Evolutionary conservation across 768 basidiomycete species (phyloP), one percentile per base, ranked within the genome.

Genomic region (Suillus alpinus): DNA sequence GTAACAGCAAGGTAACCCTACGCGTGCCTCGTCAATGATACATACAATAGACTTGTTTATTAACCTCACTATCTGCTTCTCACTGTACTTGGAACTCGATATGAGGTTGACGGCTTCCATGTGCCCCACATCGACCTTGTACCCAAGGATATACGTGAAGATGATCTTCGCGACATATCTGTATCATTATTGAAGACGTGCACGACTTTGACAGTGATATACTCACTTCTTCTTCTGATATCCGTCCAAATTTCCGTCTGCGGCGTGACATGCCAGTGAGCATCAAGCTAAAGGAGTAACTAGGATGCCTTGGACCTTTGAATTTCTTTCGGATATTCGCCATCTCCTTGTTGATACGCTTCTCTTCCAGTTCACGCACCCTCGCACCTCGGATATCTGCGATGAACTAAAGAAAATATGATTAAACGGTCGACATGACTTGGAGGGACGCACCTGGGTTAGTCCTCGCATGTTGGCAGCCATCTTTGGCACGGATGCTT

Each of bases 41-140:
- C 10, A 40, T 40, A 18, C 59, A 31, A 26, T 29, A 6, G 23
- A 39, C 37, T 29, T 3, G 23, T 39, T 39, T 23, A 39, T 39
- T n/a, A 58, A 31, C 75, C 92, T 65, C 71, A 97, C 96, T 64
- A 99, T 98, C 75, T 99, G 97, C 76, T 99, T 99, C 79, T 99
- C 97, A 69, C 91, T 94, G 72, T 99, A 99, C 69, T 98, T 98
- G 36, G 85, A 76, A 69, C 92, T 94, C 31, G 95, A 92, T 66
- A 99, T 98, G 65, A 99, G 83, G 74, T 99, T 98, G 66, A 98
- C 94, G 29, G 97, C 96, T 71, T 98, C 95, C 95, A 98, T 97
- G 74, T 98, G 97, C 16, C 97, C 97, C 23, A 98, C 86, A 72
- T 99, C 97, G 67, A 98, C 95, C 76, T 97, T 96, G 80, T 99